Percentiles rank a stretch among this genome's conserved stretches.
Evolutionary conservation across 352 stramenopile genomes (phyloP).

Genomic region (Globisporangium cylindrosporum): DNA sequence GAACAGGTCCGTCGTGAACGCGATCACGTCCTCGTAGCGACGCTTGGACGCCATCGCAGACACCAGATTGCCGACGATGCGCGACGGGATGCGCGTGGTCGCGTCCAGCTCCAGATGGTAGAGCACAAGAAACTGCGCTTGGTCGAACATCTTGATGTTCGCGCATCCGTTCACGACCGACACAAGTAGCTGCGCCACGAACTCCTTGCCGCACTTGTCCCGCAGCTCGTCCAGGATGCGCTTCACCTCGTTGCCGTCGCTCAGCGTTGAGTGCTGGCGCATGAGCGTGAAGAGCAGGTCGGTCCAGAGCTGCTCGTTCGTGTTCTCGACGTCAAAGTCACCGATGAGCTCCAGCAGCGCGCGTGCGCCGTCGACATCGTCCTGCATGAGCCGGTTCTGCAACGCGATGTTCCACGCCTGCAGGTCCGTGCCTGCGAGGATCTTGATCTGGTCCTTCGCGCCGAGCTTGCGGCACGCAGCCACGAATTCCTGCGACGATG

Average conservation of each 20-base stretch:
- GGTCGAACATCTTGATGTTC: conserved; percentile 57
- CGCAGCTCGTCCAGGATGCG: conserved; percentile 34
- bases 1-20: conserved; percentile 40
- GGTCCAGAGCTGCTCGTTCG: conserved; percentile 57
- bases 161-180: conserved; percentile 64
- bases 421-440: conserved; percentile 48
- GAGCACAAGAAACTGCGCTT: conserved; percentile 43
- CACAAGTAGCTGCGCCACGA: conserved; percentile 42
- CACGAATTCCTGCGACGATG: conserved; percentile 30
- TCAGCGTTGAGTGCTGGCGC: conserved; percentile 36
- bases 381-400: conserved; percentile 40
- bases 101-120: conserved; percentile 36
- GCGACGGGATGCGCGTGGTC: conserved; percentile 30
- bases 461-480: conserved; percentile 33
- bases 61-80: conserved; percentile 52
- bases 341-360: conserved; percentile 53
- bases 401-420: conserved; percentile 61
- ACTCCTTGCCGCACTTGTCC: conserved; percentile 32
- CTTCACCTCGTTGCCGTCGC: conserved; percentile 28
- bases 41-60: conserved; percentile 38
- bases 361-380: conserved; percentile 43
- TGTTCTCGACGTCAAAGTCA: conserved; percentile 41
- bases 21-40: conserved; percentile 28
- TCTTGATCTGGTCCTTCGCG: conserved; percentile 33
- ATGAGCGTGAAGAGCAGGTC: conserved; percentile 76